These are phyloP conservation scores for Brettanomyces bruxellensis DNA, from an alignment of 805 yeast species.

Conservation along the genomic window DNA sequence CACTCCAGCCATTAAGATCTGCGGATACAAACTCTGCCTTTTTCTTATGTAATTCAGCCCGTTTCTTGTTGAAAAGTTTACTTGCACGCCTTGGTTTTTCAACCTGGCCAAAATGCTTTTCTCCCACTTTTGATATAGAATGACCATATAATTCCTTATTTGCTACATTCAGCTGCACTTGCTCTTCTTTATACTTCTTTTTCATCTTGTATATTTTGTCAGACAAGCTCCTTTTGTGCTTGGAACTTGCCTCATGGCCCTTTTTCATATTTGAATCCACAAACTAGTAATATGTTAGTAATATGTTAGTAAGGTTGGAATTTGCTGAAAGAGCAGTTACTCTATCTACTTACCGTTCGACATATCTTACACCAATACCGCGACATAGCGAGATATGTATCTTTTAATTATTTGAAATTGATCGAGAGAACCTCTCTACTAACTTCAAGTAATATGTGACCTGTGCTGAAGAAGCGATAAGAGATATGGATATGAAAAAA, in stretches of 20 bases:
- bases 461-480: no score
- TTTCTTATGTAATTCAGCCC: neutral
- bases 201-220: constrained; percentile 20
- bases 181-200: constrained; percentile 14
- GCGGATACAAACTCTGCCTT: constrained; percentile 2
- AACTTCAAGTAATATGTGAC: no score
- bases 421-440: no score
- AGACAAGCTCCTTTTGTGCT: constrained; percentile 20
- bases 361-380: constrained; percentile 26
- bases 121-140: neutral
- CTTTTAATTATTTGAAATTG: no score
- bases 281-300: constrained; percentile 18
- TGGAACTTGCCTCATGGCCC: constrained; percentile 26
- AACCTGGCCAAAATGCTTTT: no score
- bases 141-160: constrained; percentile 8
- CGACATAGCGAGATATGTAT: neutral
- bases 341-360: constrained; percentile 17
- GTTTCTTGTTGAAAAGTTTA: constrained; percentile 3
- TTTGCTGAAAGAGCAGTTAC: neutral
- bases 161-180: constrained; percentile 9
- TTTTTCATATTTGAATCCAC: constrained; percentile 26
- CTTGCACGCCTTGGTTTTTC: neutral
- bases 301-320: neutral
- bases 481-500: no score
- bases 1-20: constrained; percentile 2